Conservation (phyloP, 192 early-diverging fungal genomes). For the Fimicolochytrium jonesii region DNA sequence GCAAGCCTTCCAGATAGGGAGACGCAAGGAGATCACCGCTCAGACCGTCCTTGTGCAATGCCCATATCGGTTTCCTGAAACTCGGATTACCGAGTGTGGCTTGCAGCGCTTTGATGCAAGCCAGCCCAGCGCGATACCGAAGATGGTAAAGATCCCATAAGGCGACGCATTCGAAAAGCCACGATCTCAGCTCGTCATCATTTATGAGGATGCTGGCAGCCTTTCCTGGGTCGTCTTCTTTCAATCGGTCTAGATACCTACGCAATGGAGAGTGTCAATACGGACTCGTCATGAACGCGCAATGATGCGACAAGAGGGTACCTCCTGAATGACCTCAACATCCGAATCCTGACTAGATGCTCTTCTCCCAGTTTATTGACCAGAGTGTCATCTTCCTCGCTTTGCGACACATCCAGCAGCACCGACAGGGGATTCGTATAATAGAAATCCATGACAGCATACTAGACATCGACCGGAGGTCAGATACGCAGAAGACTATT, state of each 20-base stretch:
- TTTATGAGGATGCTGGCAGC: constrained; percentile 51
- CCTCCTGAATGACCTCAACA: constrained; percentile 28
- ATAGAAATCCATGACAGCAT: constrained; percentile 81
- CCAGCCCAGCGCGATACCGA: constrained; percentile 57
- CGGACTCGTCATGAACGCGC: too few relatives aligned
- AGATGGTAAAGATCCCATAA: constrained; percentile 53
- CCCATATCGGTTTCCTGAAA: constrained; percentile 51
- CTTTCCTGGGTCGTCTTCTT: constrained; percentile 33
- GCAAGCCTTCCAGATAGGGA: constrained; percentile 27
- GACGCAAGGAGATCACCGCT: constrained; percentile 32
- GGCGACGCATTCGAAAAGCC: constrained; percentile 46
- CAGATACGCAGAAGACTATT: too few relatives aligned
- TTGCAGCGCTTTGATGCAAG: constrained; percentile 58
- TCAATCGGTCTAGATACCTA: constrained; percentile 45
- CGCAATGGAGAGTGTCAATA: constrained; percentile 19
- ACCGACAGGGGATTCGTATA: constrained; percentile 81
- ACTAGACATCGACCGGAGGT: too few relatives aligned
- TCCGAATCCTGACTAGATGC: constrained; percentile 2
- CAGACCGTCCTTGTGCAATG: constrained; percentile 64
- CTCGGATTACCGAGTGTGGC: constrained; percentile 37
- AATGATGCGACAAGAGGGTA: too few relatives aligned
- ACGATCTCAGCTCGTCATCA: constrained; percentile 51
- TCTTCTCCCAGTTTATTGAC: constrained; percentile 5
- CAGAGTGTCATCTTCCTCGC: constrained; percentile 18
- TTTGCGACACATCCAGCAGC: constrained; percentile 34